A percentile compares a stretch with the other conserved stretches of the same genome.
Evolutionary conservation across 805 yeast species (phyloP).

Genomic region (Lipomyces oligophaga): DNA sequence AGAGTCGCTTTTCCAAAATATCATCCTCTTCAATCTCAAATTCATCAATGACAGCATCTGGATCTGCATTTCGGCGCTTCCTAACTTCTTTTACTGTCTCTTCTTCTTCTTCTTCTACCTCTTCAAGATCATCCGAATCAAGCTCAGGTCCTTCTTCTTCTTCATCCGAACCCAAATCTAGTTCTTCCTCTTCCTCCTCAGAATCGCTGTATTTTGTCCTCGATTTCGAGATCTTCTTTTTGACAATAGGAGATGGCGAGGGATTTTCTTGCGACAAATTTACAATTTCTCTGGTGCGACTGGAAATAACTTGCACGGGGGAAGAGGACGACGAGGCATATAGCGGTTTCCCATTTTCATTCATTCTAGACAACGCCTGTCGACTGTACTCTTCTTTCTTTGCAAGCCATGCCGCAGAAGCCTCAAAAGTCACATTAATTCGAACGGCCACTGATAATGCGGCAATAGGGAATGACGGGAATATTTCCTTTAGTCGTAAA

Average conservation of each 20-base stretch:
- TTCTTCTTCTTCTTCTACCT: slow-evolving; percentile 6
- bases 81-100: slow-evolving; percentile 12
- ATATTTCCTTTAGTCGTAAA: slow-evolving; percentile 17
- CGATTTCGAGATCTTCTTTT: slow-evolving; percentile 32
- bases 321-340: no score
- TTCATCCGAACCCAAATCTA: slow-evolving; percentile 34
- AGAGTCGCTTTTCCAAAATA: slow-evolving; percentile 50
- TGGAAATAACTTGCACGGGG: no score
- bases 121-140: slow-evolving; percentile 17
- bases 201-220: slow-evolving; percentile 34
- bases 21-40: slow-evolving; percentile 46
- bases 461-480: slow-evolving; percentile 20
- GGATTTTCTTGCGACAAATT: neutral
- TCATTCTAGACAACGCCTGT: slow-evolving; percentile 8
- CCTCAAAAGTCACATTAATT: slow-evolving; percentile 32
- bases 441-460: slow-evolving; percentile 27
- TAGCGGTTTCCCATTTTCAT: no score
- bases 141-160: slow-evolving; percentile 13
- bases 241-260: slow-evolving; percentile 3
- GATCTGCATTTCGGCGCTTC: slow-evolving; percentile 13
- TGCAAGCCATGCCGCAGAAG: slow-evolving; percentile 38
- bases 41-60: slow-evolving; percentile 35
- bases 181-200: slow-evolving; percentile 41
- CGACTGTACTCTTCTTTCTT: slow-evolving; percentile 33
- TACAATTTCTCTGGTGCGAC: neutral